Conservation (phyloP, 2,329 filamentous ascomycete species). For the Aspergillus sp. region DNA sequence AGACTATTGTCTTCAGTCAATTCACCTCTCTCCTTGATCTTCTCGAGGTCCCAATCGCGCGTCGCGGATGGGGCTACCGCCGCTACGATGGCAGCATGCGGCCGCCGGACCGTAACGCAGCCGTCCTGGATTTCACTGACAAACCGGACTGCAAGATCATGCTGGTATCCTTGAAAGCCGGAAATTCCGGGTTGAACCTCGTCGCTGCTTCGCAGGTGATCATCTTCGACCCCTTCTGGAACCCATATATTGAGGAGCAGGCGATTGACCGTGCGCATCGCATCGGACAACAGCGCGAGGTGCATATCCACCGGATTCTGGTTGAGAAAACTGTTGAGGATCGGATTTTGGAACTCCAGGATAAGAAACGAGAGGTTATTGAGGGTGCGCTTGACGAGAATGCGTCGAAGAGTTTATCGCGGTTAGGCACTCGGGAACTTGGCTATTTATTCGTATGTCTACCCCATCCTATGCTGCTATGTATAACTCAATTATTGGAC, state of each 20-base stretch:
- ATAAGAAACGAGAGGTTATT: slow-evolving; percentile 68
- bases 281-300: slow-evolving; percentile 67
- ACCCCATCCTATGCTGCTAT: neutral
- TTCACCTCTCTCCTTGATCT: slow-evolving; percentile 73
- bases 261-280: slow-evolving; percentile 84
- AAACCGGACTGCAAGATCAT: slow-evolving; percentile 56
- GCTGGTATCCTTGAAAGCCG: slow-evolving; percentile 70
- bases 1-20: slow-evolving; percentile 74
- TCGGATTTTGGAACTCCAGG: slow-evolving; percentile 69
- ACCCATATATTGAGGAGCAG: slow-evolving; percentile 86
- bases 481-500: neutral
- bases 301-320: slow-evolving; percentile 72
- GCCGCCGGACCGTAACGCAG: slow-evolving; percentile 55
- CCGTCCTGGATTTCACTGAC: slow-evolving; percentile 60
- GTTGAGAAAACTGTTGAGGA: slow-evolving; percentile 77
- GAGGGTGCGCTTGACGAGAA: slow-evolving; percentile 72
- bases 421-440: slow-evolving; percentile 59
- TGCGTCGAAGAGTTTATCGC: slow-evolving; percentile 56
- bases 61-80: slow-evolving; percentile 50
- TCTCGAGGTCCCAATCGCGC: slow-evolving; percentile 61
- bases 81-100: slow-evolving; percentile 74
- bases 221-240: slow-evolving; percentile 91
- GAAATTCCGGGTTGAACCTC: slow-evolving; percentile 79
- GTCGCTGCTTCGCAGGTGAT: slow-evolving; percentile 77
- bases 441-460: slow-evolving; percentile 56